These are phyloP conservation scores for Fulvia fulva DNA, from an alignment of 2,329 filamentous ascomycete genomes.

Conservation along the genomic window DNA sequence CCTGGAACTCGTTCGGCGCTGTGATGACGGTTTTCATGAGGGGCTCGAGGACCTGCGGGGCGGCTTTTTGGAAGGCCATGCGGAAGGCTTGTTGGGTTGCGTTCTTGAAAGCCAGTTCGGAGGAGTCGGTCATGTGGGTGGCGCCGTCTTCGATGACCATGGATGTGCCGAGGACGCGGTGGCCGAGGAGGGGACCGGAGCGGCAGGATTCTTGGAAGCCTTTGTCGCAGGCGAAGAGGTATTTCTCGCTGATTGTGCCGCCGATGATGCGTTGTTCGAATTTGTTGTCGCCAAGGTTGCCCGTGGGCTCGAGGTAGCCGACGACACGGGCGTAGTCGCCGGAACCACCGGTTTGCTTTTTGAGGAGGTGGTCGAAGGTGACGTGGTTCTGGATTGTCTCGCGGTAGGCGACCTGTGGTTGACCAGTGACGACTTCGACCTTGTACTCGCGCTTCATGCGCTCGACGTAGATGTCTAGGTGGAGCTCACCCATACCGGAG, in stretches of 20 bases:
- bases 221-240: constrained; percentile 88
- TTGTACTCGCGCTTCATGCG: constrained; percentile 95
- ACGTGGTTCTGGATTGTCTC: constrained; percentile 81
- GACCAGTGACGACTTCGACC: constrained; percentile 91
- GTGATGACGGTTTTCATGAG: constrained; percentile 98
- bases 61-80: constrained; percentile 79
- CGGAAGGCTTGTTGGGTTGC: constrained; percentile 96
- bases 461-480: constrained; percentile 96
- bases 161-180: constrained; percentile 80
- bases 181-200: constrained; percentile 86
- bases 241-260: constrained; percentile 92
- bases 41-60: constrained; percentile 84
- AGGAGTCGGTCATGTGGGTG: constrained; percentile 96
- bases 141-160: constrained; percentile 97
- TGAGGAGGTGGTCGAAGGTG: constrained; percentile 88
- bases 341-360: constrained; percentile 91
- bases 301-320: constrained; percentile 85
- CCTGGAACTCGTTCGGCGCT: constrained; percentile 95
- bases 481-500: constrained; percentile 95
- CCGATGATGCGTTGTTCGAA: constrained; percentile 87
- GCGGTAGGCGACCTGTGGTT: constrained; percentile 94
- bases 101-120: constrained; percentile 90
- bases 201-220: constrained; percentile 80
- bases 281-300: constrained; percentile 66
- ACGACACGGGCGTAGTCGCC: constrained; percentile 93